phyloP scores from a whole-genome alignment of 148 eudicot species.

The Mesembryanthemum crystallinum region DNA sequence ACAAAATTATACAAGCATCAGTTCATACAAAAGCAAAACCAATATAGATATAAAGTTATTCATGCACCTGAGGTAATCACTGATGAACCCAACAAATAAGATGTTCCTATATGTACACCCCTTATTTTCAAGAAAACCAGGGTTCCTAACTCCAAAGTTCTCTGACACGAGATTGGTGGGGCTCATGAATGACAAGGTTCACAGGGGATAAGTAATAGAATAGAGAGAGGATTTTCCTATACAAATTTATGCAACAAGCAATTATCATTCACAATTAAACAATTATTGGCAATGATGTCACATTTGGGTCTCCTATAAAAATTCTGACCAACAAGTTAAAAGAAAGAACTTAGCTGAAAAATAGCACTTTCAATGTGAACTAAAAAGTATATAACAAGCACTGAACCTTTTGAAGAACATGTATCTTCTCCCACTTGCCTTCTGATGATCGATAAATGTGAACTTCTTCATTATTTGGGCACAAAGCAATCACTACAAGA shows the following conservation, averaged over 20 bases:
- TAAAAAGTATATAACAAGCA: neutral
- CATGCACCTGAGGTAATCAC: too few species aligned
- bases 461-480: slow-evolving; percentile 91
- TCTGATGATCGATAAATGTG: slow-evolving; percentile 63
- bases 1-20: neutral
- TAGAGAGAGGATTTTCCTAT: neutral
- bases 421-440: slow-evolving; percentile 85
- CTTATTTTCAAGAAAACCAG: too few species aligned
- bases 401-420: slow-evolving; percentile 78
- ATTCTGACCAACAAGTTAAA: neutral
- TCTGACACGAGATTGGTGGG: too few species aligned
- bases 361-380: neutral
- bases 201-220: too few species aligned
- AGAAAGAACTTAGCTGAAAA: neutral
- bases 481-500: slow-evolving; percentile 87
- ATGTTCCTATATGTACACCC: too few species aligned
- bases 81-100: too few species aligned
- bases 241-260: neutral
- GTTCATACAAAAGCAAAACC: neutral
- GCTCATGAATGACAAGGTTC: too few species aligned
- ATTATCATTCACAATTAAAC: neutral
- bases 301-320: neutral
- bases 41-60: neutral
- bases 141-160: too few species aligned
- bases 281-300: neutral